Evolutionary conservation across 495 filamentous ascomycete genomes (phyloP).

Genomic region (Aspergillus carlsbadensis): DNA sequence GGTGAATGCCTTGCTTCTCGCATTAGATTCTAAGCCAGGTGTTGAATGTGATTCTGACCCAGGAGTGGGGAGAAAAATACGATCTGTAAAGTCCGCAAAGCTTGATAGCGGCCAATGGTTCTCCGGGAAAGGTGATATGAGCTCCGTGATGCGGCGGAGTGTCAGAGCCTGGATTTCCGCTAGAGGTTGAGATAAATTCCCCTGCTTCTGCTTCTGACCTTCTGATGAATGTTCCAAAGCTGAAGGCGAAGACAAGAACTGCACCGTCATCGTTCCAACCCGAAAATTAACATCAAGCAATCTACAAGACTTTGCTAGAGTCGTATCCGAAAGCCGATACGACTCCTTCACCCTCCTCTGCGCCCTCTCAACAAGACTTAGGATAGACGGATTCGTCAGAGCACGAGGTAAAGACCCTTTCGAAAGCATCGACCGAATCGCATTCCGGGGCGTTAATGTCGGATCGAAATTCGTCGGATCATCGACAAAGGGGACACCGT

Average conservation of each 20-base stretch:
- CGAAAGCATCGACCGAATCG: slow-evolving; percentile 65
- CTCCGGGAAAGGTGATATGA: slow-evolving; percentile 41
- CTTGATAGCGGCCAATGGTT: slow-evolving; percentile 37
- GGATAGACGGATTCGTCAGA: slow-evolving; percentile 62
- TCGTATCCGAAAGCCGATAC: slow-evolving; percentile 32
- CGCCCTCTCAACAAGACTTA: slow-evolving; percentile 49
- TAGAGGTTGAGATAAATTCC: slow-evolving; percentile 10
- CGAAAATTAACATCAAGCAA: slow-evolving; percentile 37
- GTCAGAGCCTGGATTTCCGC: slow-evolving; percentile 30
- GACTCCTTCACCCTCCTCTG: slow-evolving; percentile 25
- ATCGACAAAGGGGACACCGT: slow-evolving; percentile 70
- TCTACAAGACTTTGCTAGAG: slow-evolving; percentile 32
- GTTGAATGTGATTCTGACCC: slow-evolving; percentile 11
- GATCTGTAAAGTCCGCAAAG: slow-evolving; percentile 28
- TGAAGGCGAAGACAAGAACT: slow-evolving; percentile 29
- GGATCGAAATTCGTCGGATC: slow-evolving; percentile 83
- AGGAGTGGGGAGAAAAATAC: slow-evolving; percentile 26
- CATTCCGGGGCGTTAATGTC: slow-evolving; percentile 76
- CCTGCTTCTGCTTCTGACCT: slow-evolving; percentile 1
- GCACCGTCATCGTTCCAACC: slow-evolving; percentile 39
- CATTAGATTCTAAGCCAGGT: slow-evolving; percentile 19
- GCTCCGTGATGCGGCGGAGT: slow-evolving; percentile 44
- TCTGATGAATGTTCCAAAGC: slow-evolving; percentile 1
- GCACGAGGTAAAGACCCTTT: slow-evolving; percentile 64
- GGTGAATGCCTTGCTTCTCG: slow-evolving; percentile 46